Evolutionary conservation across 768 basidiomycete genomes (phyloP).

Genomic region (Mycena vitilis): DNA sequence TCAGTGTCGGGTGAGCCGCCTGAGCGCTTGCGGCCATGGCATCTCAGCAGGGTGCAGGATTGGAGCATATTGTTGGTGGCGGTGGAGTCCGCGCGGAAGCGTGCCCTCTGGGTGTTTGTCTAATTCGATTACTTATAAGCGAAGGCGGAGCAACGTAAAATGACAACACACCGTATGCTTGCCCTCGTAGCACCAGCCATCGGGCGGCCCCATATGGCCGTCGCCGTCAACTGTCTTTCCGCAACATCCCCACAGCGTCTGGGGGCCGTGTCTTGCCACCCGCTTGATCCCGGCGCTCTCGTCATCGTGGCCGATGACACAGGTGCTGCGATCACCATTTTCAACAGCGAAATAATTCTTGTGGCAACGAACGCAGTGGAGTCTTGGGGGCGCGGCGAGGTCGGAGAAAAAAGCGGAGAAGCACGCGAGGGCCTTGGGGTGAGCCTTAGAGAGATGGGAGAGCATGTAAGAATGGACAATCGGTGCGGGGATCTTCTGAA

Average conservation of each 20-base stretch:
- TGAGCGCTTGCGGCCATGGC: slow-evolving; percentile 56
- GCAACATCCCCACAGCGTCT: slow-evolving; percentile 84
- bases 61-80: slow-evolving; percentile 72
- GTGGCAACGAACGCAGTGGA: slow-evolving; percentile 85
- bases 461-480: slow-evolving; percentile 73
- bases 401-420: slow-evolving; percentile 70
- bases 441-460: slow-evolving; percentile 55
- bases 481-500: slow-evolving; percentile 73
- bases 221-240: slow-evolving; percentile 77
- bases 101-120: slow-evolving; percentile 80
- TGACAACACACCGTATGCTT: slow-evolving; percentile 68
- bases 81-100: slow-evolving; percentile 83
- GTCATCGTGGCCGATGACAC: slow-evolving; percentile 81
- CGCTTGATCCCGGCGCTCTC: slow-evolving; percentile 82
- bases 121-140: slow-evolving; percentile 42
- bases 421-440: slow-evolving; percentile 54
- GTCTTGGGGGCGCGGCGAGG: slow-evolving; percentile 72
- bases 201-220: slow-evolving; percentile 85
- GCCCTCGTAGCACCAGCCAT: slow-evolving; percentile 90
- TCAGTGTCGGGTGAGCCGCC: slow-evolving; percentile 34
- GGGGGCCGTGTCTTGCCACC: slow-evolving; percentile 63
- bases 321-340: slow-evolving; percentile 77
- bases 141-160: slow-evolving; percentile 3
- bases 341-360: slow-evolving; percentile 76
- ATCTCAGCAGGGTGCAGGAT: slow-evolving; percentile 68